phyloP scores from a whole-genome alignment of 2,329 filamentous ascomycete genomes.

The Conoideocrella luteorostrata region DNA sequence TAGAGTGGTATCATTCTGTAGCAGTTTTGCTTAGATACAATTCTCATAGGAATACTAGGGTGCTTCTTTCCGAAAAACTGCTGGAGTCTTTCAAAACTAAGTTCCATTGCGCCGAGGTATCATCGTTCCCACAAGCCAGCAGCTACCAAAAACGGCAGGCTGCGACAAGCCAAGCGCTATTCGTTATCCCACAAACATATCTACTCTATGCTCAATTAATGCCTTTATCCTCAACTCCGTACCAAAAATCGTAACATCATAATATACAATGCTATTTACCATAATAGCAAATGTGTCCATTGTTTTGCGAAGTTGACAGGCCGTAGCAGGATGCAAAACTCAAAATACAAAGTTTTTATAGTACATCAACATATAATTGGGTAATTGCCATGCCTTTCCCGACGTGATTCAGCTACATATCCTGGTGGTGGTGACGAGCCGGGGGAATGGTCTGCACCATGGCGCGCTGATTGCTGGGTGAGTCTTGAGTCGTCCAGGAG shows the following conservation, averaged over 20 bases:
- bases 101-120: constrained; percentile 2
- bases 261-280: background rate
- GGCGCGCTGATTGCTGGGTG: constrained; percentile 17
- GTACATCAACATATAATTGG: constrained; percentile 13
- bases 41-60: too few species aligned
- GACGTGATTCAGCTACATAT: constrained; percentile 13
- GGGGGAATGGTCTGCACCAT: constrained; percentile 19
- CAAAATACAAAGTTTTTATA: background rate
- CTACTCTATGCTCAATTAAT: constrained; percentile 6
- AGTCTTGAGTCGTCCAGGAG: constrained; percentile 47
- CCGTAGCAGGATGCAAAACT: background rate
- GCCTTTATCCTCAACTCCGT: constrained; percentile 8
- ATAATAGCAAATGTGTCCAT: background rate
- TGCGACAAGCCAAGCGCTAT: too few species aligned
- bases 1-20: constrained; percentile 4
- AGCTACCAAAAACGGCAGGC: too few species aligned
- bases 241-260: constrained; percentile 4
- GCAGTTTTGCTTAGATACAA: constrained; percentile 6
- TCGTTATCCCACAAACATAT: constrained; percentile 4
- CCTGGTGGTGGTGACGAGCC: constrained; percentile 17
- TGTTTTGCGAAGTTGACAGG: too few species aligned
- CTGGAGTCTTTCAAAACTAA: too few species aligned
- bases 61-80: too few species aligned
- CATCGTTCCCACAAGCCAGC: background rate
- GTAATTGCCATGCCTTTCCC: constrained; percentile 12